Evolutionary conservation across 352 stramenopile species (phyloP).

Genomic region (Lagenidium sp.): DNA sequence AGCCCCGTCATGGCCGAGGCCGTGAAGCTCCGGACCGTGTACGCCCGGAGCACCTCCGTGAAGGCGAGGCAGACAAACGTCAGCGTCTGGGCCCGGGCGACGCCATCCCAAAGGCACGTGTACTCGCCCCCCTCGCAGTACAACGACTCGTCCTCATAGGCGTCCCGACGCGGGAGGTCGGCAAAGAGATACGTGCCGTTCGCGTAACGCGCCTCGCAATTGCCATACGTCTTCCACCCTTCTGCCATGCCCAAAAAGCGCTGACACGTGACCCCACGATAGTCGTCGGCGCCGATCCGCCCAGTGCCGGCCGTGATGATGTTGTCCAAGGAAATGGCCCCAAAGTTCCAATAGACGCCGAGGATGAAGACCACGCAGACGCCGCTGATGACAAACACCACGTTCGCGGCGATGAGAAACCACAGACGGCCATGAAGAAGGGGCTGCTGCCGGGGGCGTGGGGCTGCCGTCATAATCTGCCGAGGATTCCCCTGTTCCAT

Average conservation of each 20-base stretch:
- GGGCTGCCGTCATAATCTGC: slow-evolving; percentile 55
- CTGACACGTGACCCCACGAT: slow-evolving; percentile 40
- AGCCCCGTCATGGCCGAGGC: slow-evolving; percentile 50
- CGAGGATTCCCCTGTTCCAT: slow-evolving; percentile 62
- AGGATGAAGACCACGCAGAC: slow-evolving; percentile 41
- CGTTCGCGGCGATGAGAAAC: slow-evolving; percentile 51
- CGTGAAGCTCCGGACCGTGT: slow-evolving; percentile 68
- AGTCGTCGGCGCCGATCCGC: slow-evolving; percentile 22
- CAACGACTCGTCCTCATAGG: slow-evolving; percentile 24
- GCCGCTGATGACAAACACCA: slow-evolving; percentile 32
- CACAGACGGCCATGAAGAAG: slow-evolving; percentile 58
- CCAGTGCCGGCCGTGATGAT: slow-evolving; percentile 45
- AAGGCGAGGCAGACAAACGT: slow-evolving; percentile 59
- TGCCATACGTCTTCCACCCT: slow-evolving; percentile 46
- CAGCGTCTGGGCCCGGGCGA: slow-evolving; percentile 65
- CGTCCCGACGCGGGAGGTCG: slow-evolving; percentile 14
- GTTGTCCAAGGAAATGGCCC: slow-evolving; percentile 27
- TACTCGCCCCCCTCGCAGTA: slow-evolving; percentile 55
- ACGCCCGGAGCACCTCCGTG: slow-evolving; percentile 68
- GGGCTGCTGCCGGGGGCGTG: slow-evolving; percentile 38
- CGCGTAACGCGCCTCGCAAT: slow-evolving; percentile 28
- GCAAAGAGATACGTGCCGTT: slow-evolving; percentile 53
- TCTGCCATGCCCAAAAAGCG: slow-evolving; percentile 30
- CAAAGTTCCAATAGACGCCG: slow-evolving; percentile 72
- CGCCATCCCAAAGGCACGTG: slow-evolving; percentile 43